Percentiles rank a stretch among this genome's conserved stretches.
Conservation (phyloP, 345 rosid species). For the Turritis glabra region DNA sequence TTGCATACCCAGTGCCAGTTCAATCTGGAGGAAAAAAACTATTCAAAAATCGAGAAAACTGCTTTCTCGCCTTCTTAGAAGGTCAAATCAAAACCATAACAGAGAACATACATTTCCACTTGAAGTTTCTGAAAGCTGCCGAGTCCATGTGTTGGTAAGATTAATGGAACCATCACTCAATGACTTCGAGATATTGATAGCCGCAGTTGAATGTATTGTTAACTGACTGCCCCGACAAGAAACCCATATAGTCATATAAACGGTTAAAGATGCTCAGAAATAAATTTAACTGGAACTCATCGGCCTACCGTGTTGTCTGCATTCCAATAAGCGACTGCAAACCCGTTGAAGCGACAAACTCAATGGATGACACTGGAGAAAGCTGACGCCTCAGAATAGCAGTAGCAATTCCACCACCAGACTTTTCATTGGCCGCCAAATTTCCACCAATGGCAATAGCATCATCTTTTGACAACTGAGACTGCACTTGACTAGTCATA, state of each 20-base stretch:
- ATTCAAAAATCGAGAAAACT: constrained; percentile 9
- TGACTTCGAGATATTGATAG: constrained; percentile 73
- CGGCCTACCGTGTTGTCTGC: constrained; percentile 74
- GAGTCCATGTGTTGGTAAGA: constrained; percentile 91
- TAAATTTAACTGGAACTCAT: constrained; percentile 12
- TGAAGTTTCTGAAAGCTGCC: constrained; percentile 80
- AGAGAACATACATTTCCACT: constrained; percentile 74
- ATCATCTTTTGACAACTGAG: constrained; percentile 76
- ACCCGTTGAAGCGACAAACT: constrained; percentile 79
- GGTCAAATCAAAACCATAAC: constrained; percentile 6
- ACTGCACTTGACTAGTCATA: constrained; percentile 80
- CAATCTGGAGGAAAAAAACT: constrained; percentile 54
- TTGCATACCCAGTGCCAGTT: constrained; percentile 70
- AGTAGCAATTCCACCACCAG: constrained; percentile 78
- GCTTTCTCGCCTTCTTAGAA: neutral
- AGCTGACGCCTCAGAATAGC: constrained; percentile 65
- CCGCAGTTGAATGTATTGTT: constrained; percentile 81
- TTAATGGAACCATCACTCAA: constrained; percentile 86
- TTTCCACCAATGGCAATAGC: constrained; percentile 72
- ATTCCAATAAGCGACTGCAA: constrained; percentile 71
- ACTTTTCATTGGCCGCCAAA: constrained; percentile 63
- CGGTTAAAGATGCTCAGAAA: constrained; percentile 4
- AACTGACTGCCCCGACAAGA: constrained; percentile 54
- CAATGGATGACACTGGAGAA: constrained; percentile 76
- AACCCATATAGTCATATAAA: constrained; percentile 19